Base-by-base conservation (phyloP, 345 rosid species). In the Gossypium thurberi region DNA sequence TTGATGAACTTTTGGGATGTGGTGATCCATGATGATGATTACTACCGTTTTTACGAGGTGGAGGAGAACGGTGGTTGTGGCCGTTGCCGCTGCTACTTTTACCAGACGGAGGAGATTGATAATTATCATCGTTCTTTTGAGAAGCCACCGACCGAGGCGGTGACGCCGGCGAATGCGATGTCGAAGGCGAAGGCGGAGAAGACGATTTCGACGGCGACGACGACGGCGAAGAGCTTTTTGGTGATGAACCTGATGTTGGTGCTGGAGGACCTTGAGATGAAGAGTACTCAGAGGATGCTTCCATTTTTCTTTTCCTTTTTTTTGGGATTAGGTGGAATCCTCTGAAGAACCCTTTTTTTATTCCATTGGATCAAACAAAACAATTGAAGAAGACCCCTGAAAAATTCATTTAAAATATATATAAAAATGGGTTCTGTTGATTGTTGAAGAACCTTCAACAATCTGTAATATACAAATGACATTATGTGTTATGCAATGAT, bases 381-480 rank as follows among this genome's bases (percentile, higher is more conserved):
- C 60, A 57, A 44, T 21, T 21, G 76, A 75, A 65, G 66, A 84
- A 60, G 66, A 84, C 56, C 85, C 89, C 87, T 83, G 68, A 63
- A 76, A 23, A 67, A 48, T 33, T 33, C 7, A 1, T 0, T 5
- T 0, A 33, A 33, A 33, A 33, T 33, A 5, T 5, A 33, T 33
- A 33, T 33, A 33, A 5, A 33, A 33, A 33, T 33, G 40, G 40
- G 40, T 33, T 33, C 40, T 33, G 7, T 33, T 33, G 40, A 33
- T 5, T 33, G 40, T 33, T 33, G 40, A 33, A 33, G 40, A 5
- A 5, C 7, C 37, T 33, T 33, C 37, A 33, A 33, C 37, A 33
- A 4, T 33, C 37, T 33, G 37, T 33, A 33, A 33, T 4, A 33
- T 33, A 33, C 37, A 33, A 33, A 33, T 33, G 37, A 33, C 40